Conservation (phyloP, 768 basidiomycete species). For the Roridomyces roridus region DNA sequence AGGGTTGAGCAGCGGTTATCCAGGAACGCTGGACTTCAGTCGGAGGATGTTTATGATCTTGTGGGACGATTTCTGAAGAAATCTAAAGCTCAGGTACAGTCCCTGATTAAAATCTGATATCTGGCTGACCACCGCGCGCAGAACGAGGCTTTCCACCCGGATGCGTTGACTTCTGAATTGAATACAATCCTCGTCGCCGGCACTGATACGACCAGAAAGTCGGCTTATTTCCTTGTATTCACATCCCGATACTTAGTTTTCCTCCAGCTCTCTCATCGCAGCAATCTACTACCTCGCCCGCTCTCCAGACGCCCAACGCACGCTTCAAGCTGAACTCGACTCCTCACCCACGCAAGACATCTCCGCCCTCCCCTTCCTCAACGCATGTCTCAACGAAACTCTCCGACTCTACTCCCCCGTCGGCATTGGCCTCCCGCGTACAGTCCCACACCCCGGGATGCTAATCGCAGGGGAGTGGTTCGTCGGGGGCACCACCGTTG, state of each 20-base stretch:
- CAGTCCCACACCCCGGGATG: slow-evolving; percentile 56
- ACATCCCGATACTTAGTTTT: background rate
- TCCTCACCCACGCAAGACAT: slow-evolving; percentile 50
- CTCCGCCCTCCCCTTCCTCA: slow-evolving; percentile 60
- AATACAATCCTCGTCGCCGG: slow-evolving; percentile 70
- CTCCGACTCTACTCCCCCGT: slow-evolving; percentile 68
- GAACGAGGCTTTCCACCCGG: slow-evolving; percentile 21
- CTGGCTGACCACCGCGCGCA: background rate
- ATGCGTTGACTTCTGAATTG: slow-evolving; percentile 69
- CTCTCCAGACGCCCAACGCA: slow-evolving; percentile 53
- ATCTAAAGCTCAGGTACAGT: slow-evolving; percentile 5
- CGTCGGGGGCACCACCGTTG: slow-evolving; percentile 57
- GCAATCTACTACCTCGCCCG: slow-evolving; percentile 67
- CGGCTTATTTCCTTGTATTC: slow-evolving; percentile 20
- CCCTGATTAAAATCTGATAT: too few species aligned
- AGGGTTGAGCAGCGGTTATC: slow-evolving; percentile 58
- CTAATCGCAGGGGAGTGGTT: slow-evolving; percentile 49
- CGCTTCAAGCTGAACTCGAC: slow-evolving; percentile 67
- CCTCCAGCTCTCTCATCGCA: slow-evolving; percentile 64
- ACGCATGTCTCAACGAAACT: slow-evolving; percentile 68
- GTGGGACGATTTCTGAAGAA: slow-evolving; percentile 12
- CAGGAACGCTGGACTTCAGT: slow-evolving; percentile 49
- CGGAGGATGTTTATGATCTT: slow-evolving; percentile 47
- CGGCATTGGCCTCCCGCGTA: slow-evolving; percentile 64
- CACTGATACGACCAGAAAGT: slow-evolving; percentile 77